Conservation (phyloP, 768 basidiomycete genomes). For the Xerocomus brunneocitrinus region DNA sequence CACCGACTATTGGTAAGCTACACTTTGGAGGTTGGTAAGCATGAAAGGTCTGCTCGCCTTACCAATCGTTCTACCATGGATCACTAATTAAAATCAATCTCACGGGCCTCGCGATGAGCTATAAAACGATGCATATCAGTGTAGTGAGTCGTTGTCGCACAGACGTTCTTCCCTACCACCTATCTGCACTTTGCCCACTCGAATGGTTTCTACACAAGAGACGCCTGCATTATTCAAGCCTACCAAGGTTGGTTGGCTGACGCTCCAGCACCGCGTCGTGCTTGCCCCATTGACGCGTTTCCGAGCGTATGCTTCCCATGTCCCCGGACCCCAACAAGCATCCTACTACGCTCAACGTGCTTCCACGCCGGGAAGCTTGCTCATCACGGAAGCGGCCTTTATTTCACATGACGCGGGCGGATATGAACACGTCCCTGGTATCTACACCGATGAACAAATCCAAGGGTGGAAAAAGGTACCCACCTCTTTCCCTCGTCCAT, state of each 20-base stretch:
- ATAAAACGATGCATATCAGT: no score
- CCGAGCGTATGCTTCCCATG: conserved; percentile 35
- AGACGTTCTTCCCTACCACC: no score
- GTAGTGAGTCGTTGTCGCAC: no score
- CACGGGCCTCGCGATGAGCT: no score
- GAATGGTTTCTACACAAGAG: background rate
- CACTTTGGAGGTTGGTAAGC: no score
- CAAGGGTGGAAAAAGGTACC: conserved; percentile 43
- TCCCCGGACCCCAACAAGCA: conserved; percentile 33
- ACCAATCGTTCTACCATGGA: no score
- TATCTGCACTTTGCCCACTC: background rate
- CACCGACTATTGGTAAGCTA: no score
- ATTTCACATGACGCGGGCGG: conserved; percentile 49
- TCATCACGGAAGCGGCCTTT: conserved; percentile 54
- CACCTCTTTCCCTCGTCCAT: no score
- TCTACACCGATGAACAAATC: conserved; percentile 43
- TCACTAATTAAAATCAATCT: no score
- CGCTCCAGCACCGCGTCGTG: conserved; percentile 46
- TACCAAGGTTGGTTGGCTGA: conserved; percentile 37
- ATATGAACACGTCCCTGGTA: conserved; percentile 30
- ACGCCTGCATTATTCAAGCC: conserved; percentile 39
- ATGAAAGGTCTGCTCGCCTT: no score
- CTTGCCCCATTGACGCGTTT: conserved; percentile 51
- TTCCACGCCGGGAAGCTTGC: conserved; percentile 38
- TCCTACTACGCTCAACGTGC: conserved; percentile 49